A percentile compares a stretch with the other conserved stretches of the same genome.
These are phyloP conservation scores for Boletus huronensis DNA, from an alignment of 768 basidiomycete genomes.

Conservation along the genomic window DNA sequence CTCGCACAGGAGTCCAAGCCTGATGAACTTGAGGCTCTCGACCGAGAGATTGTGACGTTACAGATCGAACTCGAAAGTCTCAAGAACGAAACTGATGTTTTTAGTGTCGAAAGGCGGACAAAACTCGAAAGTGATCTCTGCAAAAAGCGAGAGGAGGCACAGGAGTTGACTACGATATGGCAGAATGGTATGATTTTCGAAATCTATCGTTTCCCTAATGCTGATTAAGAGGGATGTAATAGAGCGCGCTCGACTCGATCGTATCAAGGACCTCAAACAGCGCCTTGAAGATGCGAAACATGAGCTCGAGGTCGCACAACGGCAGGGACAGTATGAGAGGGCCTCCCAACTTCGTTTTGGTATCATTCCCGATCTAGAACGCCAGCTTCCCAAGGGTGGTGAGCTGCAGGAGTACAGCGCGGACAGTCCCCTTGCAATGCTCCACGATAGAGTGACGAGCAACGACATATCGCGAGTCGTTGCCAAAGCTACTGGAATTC, in stretches of 20 bases:
- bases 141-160: constrained; percentile 60
- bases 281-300: constrained; percentile 80
- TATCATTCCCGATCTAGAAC: constrained; percentile 78
- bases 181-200: constrained; percentile 47
- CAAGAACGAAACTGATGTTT: constrained; percentile 83
- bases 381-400: constrained; percentile 57
- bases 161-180: constrained; percentile 64
- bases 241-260: constrained; percentile 69
- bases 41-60: constrained; percentile 79
- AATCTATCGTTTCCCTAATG: neutral
- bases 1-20: constrained; percentile 90
- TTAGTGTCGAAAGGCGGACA: constrained; percentile 68
- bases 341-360: constrained; percentile 83
- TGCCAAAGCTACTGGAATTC: constrained; percentile 86
- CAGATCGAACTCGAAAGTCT: constrained; percentile 89
- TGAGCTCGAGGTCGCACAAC: constrained; percentile 83
- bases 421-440: constrained; percentile 51
- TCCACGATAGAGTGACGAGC: constrained; percentile 86
- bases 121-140: constrained; percentile 65
- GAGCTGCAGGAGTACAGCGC: constrained; percentile 43
- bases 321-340: constrained; percentile 81
- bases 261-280: constrained; percentile 69
- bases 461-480: constrained; percentile 87
- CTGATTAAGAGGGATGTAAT: neutral
- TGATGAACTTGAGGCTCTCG: constrained; percentile 75